Evolutionary conservation across 2,329 filamentous ascomycete genomes (phyloP).

Genomic region (Pezicula neosporulosa): DNA sequence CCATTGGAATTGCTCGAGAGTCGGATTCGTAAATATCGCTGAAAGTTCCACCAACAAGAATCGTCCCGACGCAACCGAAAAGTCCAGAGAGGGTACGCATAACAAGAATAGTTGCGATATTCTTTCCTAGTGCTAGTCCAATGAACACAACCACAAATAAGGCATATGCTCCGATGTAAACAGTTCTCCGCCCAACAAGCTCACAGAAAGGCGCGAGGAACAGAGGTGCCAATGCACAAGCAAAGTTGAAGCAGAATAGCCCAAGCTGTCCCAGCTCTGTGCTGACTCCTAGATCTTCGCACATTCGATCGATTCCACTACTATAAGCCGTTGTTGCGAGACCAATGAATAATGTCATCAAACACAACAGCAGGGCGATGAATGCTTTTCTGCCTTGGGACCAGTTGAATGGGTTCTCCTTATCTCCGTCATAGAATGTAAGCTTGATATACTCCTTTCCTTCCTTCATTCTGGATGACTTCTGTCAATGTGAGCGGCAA

Average conservation of each 20-base stretch:
- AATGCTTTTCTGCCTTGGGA: constrained; percentile 38
- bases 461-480: constrained; percentile 36
- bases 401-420: constrained; percentile 51
- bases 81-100: constrained; percentile 68
- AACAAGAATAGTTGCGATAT: constrained; percentile 69
- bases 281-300: constrained; percentile 37
- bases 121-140: constrained; percentile 68
- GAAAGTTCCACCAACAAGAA: constrained; percentile 82
- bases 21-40: constrained; percentile 77
- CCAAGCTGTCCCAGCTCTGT: constrained; percentile 43
- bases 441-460: constrained; percentile 42
- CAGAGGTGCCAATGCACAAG: constrained; percentile 78
- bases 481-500: constrained; percentile 45
- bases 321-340: constrained; percentile 51
- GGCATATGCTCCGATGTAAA: constrained; percentile 63
- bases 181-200: constrained; percentile 77
- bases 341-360: constrained; percentile 52
- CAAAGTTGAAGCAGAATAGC: constrained; percentile 76
- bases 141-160: constrained; percentile 37
- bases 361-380: constrained; percentile 42
- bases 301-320: constrained; percentile 44
- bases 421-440: constrained; percentile 41
- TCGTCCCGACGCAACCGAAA: constrained; percentile 65
- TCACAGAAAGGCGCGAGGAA: constrained; percentile 81
- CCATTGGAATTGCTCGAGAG: constrained; percentile 83